These are phyloP conservation scores for Claviceps digitariae DNA, from an alignment of 2,329 filamentous ascomycete genomes.

Conservation along the genomic window DNA sequence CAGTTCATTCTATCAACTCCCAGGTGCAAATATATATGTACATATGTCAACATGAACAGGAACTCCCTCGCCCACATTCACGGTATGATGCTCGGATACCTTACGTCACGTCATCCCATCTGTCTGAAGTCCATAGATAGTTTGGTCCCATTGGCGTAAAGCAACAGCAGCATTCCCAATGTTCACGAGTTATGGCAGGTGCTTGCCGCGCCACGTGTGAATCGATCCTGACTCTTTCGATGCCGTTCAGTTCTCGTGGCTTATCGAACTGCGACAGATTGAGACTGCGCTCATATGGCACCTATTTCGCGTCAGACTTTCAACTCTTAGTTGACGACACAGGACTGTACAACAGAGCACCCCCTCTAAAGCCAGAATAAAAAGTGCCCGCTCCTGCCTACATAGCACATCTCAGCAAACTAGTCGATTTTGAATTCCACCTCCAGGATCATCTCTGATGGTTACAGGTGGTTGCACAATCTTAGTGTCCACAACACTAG, in stretches of 20 bases:
- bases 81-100: background rate
- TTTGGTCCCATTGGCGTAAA: background rate
- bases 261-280: background rate
- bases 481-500: background rate
- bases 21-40: too few species aligned
- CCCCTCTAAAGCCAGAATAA: background rate
- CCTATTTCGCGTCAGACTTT: background rate
- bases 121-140: background rate
- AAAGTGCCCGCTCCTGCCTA: background rate
- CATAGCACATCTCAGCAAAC: background rate
- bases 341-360: background rate
- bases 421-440: background rate
- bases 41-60: too few species aligned
- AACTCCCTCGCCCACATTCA: too few species aligned
- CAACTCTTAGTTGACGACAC: background rate
- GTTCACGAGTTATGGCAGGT: background rate
- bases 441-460: background rate
- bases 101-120: background rate
- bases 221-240: background rate
- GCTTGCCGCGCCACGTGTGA: background rate
- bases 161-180: background rate
- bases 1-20: background rate
- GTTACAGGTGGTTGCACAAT: conserved; percentile 2
- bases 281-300: background rate
- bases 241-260: background rate